Percentiles rank a stretch among this genome's conserved stretches.
These are phyloP conservation scores for Pyrus communis DNA, from an alignment of 306 rosid genomes.

Conservation along the genomic window DNA sequence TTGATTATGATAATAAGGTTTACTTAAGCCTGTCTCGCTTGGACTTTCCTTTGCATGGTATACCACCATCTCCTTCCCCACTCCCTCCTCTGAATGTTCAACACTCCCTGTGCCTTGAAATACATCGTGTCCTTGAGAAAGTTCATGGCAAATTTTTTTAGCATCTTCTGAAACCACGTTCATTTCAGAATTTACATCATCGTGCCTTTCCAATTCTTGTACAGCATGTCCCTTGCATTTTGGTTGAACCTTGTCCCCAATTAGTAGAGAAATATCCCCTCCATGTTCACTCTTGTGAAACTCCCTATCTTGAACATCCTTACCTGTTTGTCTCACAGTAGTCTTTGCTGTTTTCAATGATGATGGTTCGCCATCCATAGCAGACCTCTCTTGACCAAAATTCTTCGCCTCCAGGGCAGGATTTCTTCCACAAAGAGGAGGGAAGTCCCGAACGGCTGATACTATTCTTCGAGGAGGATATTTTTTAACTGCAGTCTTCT, in stretches of 20 bases:
- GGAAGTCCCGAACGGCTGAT: slow-evolving; percentile 70
- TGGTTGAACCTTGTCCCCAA: slow-evolving; percentile 6
- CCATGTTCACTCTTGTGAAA: slow-evolving; percentile 11
- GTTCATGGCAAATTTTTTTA: slow-evolving; percentile 2
- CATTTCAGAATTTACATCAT: slow-evolving; percentile 14
- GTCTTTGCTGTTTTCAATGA: slow-evolving; percentile 10
- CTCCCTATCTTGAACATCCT: slow-evolving; percentile 25
- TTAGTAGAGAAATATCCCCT: slow-evolving; percentile 11
- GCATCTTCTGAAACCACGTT: slow-evolving; percentile 8
- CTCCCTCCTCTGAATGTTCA: slow-evolving; percentile 20
- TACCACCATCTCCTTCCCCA: slow-evolving; percentile 34
- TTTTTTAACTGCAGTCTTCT: slow-evolving; percentile 29
- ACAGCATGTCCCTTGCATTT: slow-evolving; percentile 12
- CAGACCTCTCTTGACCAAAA: slow-evolving; percentile 19
- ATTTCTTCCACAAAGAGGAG: slow-evolving; percentile 63
- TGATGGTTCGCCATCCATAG: slow-evolving; percentile 19
- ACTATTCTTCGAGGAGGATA: slow-evolving; percentile 55
- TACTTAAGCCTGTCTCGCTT: slow-evolving; percentile 14
- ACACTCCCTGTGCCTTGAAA: background rate
- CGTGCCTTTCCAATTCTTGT: slow-evolving; percentile 14
- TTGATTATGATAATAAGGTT: slow-evolving; percentile 2
- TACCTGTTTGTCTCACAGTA: slow-evolving; percentile 23
- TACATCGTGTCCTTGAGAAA: slow-evolving; percentile 21
- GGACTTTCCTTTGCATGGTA: slow-evolving; percentile 20
- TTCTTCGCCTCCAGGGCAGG: slow-evolving; percentile 22